Evolutionary conservation across 2,329 filamentous ascomycete genomes (phyloP), one percentile per base, ranked within the genome.

Genomic region (Claviceps quebecensis): DNA sequence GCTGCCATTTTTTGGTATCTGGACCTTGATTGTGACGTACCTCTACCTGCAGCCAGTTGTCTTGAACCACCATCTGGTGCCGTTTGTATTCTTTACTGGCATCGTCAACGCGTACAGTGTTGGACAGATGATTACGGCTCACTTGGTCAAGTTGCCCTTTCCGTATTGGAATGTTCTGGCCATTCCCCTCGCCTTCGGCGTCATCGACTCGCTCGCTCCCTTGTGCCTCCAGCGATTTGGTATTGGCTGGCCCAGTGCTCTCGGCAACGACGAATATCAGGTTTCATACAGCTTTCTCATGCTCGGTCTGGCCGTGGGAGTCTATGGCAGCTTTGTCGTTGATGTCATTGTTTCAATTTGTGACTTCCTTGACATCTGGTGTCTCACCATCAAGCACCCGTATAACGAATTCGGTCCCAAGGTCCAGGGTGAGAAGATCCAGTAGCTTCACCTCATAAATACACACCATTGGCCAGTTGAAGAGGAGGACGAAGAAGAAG

Each of bases 291-390:
- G 95, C 65, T 97, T 95, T 68, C 78, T 83, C 63, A 91, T 90
- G 71, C 71, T 97, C 23, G 93, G 93, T 23, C 71, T 87, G 53
- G 86, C 85, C 0, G 66, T 95, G 47, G 93, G 93, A 37, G 82
- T 97, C n/a, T 96, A 98, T 69, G 90, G 88, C 54, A 95, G 89
- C 67, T 98, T 98, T 66, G 88, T 97, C 52, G 86, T 95, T 36
- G 93, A 97, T 65, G 90, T 97, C 52, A 96, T 98, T 58, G 88
- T 93, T 54, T 94, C 88, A 34, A 97, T 98, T 60, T 98, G 93
- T 70, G 93, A 98, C 66, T 95, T 95, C 66, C 76, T 97, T 55
- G 93, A 98, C 65, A 98, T 98, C 58, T 97, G 89, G 88, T 98
- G 93, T 65, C 73, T 98, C 65, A 95, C 87, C 1, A 98, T 98